These are phyloP conservation scores for Clavariopsis aquatica DNA, from an alignment of 495 filamentous ascomycete species.

Conservation along the genomic window DNA sequence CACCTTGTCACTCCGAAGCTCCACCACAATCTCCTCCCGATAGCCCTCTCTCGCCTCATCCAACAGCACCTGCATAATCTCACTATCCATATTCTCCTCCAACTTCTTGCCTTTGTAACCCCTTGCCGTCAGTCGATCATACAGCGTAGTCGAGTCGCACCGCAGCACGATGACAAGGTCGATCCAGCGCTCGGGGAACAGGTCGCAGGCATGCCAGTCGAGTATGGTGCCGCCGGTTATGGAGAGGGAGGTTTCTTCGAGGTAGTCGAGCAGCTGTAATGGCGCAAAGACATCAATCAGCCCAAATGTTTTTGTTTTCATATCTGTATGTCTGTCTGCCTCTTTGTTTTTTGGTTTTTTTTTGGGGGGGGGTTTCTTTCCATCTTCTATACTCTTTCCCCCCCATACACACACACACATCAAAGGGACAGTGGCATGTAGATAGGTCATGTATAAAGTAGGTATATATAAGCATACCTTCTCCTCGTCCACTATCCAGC, in stretches of 20 bases:
- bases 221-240: conserved; percentile 77
- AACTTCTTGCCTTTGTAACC: conserved; percentile 82
- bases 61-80: conserved; percentile 94
- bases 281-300: not conserved
- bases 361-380: not conserved
- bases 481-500: conserved; percentile 95
- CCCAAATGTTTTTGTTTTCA: no score
- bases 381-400: no score
- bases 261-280: conserved; percentile 75
- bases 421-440: no score
- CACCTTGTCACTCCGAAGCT: conserved; percentile 76
- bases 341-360: not conserved
- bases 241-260: conserved; percentile 76
- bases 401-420: no score
- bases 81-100: conserved; percentile 93
- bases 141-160: conserved; percentile 73
- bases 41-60: conserved; percentile 89
- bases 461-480: no score
- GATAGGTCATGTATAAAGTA: no score
- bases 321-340: no score
- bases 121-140: conserved; percentile 78
- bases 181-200: conserved; percentile 92
- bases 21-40: conserved; percentile 85
- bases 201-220: conserved; percentile 97
- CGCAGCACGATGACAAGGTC: conserved; percentile 93